Evolutionary conservation across 257 asterid species (phyloP).

Genomic region (Anisodus tanguticus): DNA sequence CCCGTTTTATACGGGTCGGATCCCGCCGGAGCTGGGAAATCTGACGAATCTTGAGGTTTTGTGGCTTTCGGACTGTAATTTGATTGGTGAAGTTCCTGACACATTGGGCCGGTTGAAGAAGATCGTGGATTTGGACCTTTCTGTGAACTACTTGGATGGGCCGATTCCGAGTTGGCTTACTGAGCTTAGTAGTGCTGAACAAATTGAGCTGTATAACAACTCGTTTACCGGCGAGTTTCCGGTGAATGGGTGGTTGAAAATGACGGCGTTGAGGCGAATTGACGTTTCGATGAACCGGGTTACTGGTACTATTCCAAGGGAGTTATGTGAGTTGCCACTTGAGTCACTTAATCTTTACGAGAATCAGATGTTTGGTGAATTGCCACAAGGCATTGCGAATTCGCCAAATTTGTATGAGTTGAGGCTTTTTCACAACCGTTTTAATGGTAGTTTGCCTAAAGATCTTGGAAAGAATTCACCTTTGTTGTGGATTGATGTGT

Average conservation of each 20-base stretch:
- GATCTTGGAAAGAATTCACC: slow-evolving; percentile 80
- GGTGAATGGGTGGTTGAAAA: slow-evolving; percentile 73
- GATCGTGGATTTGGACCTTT: slow-evolving; percentile 80
- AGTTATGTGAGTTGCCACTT: slow-evolving; percentile 79
- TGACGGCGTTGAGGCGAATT: slow-evolving; percentile 74
- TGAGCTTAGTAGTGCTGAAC: slow-evolving; percentile 65
- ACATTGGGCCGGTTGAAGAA: slow-evolving; percentile 69
- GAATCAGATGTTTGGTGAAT: slow-evolving; percentile 67
- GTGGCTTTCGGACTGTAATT: slow-evolving; percentile 82
- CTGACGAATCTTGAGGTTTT: slow-evolving; percentile 72
- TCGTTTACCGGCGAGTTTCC: slow-evolving; percentile 82
- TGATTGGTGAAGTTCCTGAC: slow-evolving; percentile 77
- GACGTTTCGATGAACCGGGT: slow-evolving; percentile 89
- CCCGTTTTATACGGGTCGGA: slow-evolving; percentile 80
- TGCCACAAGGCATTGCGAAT: slow-evolving; percentile 68
- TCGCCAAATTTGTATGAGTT: slow-evolving; percentile 83
- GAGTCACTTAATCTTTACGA: slow-evolving; percentile 92
- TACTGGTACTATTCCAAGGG: slow-evolving; percentile 76
- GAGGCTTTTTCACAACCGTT: slow-evolving; percentile 74
- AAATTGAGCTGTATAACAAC: slow-evolving; percentile 90
- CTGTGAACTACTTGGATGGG: slow-evolving; percentile 70
- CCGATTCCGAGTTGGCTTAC: slow-evolving; percentile 71
- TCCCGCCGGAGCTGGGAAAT: slow-evolving; percentile 87
- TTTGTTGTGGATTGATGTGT: slow-evolving; percentile 80
- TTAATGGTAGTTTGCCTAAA: slow-evolving; percentile 64